Conservation (phyloP, 202 grass and related monocot species). For the Setaria viridis region DNA sequence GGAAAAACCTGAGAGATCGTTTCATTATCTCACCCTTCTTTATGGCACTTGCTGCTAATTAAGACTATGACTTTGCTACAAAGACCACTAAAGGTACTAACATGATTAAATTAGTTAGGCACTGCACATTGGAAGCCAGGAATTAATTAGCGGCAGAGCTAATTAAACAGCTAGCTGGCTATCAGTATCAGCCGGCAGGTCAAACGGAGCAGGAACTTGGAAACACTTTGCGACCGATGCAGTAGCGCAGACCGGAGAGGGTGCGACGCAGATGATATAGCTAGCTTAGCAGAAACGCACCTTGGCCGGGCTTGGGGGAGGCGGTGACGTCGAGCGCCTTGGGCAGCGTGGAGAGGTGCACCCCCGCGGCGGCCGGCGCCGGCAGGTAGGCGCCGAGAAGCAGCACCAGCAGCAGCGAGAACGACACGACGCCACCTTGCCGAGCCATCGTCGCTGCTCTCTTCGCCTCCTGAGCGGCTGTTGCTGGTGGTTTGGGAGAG, state of each 20-base stretch:
- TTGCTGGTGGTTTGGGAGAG: neutral
- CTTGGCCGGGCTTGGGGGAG: conserved; percentile 49
- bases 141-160: neutral
- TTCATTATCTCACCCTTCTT: neutral
- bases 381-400: conserved; percentile 48
- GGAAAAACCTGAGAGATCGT: neutral
- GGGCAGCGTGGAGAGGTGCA: conserved; percentile 62
- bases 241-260: neutral
- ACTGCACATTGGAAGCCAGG: neutral
- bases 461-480: neutral
- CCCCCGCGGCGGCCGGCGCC: conserved; percentile 31
- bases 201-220: neutral
- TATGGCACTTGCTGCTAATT: neutral
- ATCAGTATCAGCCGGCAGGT: neutral
- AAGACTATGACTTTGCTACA: neutral
- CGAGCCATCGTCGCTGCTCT: neutral
- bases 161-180: neutral
- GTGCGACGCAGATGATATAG: neutral
- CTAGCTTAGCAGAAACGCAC: conserved; percentile 19
- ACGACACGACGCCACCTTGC: neutral
- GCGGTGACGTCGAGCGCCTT: conserved; percentile 54
- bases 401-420: neutral
- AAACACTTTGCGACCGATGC: neutral
- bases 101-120: neutral
- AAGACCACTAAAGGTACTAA: neutral